Evolutionary conservation across 768 basidiomycete species (phyloP).

Genomic region (Erythrobasidium yunnanense): DNA sequence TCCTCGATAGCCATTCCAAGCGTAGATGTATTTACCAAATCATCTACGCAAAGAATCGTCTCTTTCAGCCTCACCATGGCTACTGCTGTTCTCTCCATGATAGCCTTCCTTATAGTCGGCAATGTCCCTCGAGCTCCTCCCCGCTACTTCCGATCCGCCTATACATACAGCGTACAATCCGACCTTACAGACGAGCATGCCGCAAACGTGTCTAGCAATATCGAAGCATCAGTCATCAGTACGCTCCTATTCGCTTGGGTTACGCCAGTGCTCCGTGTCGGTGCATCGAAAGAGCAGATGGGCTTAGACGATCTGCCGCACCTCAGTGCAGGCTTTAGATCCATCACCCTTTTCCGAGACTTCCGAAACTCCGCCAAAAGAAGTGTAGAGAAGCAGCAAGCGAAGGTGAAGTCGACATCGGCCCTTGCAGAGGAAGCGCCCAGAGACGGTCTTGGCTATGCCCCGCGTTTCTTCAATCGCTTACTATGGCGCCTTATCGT

Average conservation of each 20-base stretch:
- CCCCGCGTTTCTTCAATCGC: slow-evolving; percentile 11
- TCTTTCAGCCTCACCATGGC: not conserved
- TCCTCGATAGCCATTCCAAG: not conserved
- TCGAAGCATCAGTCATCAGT: slow-evolving; percentile 18
- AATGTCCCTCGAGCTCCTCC: slow-evolving; percentile 1
- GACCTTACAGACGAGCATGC: slow-evolving; percentile 7
- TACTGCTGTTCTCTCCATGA: not conserved
- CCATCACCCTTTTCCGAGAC: slow-evolving; percentile 5
- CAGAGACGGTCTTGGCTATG: slow-evolving; percentile 15
- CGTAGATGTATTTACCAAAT: not conserved
- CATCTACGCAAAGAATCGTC: not conserved
- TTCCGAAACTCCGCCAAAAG: slow-evolving; percentile 8
- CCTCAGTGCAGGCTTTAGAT: slow-evolving; percentile 15
- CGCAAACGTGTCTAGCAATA: slow-evolving; percentile 17
- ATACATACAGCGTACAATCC: slow-evolving; percentile 1
- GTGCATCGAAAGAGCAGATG: slow-evolving; percentile 13
- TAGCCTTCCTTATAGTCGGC: slow-evolving; percentile 7
- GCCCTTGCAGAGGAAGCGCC: not conserved
- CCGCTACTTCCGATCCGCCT: slow-evolving; percentile 10
- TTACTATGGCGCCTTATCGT: slow-evolving; percentile 18
- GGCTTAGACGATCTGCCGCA: slow-evolving; percentile 23
- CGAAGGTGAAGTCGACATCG: not conserved
- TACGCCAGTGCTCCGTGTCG: not conserved
- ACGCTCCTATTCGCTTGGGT: slow-evolving; percentile 19
- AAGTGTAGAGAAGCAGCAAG: not conserved